Percentiles rank a stretch among this genome's conserved stretches.
Conservation (phyloP, 1,284 basidiomycete species). For the Apiotrichum brassicae region DNA sequence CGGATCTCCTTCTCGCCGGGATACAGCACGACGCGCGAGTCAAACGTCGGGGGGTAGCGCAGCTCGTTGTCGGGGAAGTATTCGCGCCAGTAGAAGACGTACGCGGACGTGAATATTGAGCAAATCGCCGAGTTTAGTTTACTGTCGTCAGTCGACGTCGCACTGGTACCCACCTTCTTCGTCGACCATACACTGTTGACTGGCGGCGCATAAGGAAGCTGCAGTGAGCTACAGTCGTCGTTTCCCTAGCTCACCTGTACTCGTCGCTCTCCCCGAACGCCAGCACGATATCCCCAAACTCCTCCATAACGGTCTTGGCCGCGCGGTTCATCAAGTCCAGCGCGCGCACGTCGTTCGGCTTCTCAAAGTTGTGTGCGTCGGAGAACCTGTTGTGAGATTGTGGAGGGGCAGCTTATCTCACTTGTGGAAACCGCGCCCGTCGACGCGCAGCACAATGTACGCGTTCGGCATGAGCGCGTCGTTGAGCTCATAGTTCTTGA, state of each 20-base stretch:
- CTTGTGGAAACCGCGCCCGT: conserved; percentile 94
- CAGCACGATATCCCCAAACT: conserved; percentile 71
- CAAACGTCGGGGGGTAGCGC: conserved; percentile 81
- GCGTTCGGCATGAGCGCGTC: conserved; percentile 79
- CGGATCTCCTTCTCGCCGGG: conserved; percentile 64
- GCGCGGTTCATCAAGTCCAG: conserved; percentile 89
- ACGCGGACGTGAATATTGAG: conserved; percentile 87
- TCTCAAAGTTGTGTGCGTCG: conserved; percentile 70
- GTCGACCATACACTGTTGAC: conserved; percentile 72
- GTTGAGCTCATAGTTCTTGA: conserved; percentile 80
- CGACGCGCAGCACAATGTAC: conserved; percentile 79
- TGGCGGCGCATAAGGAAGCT: conserved; percentile 80
- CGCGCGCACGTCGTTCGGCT: conserved; percentile 86
- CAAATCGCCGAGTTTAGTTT: conserved; percentile 86
- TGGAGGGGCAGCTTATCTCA: conserved; percentile 41
- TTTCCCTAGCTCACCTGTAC: conserved; percentile 62
- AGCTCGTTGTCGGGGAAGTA: conserved; percentile 68
- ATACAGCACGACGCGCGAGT: conserved; percentile 82
- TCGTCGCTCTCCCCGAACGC: conserved; percentile 97
- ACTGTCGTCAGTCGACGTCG: conserved; percentile 37
- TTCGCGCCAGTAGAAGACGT: conserved; percentile 75
- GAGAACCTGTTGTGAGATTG: conserved; percentile 60
- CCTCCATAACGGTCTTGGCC: conserved; percentile 72
- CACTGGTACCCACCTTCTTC: conserved; percentile 52
- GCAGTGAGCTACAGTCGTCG: conserved; percentile 6